Conservation (phyloP, 2,329 filamentous ascomycete genomes). For the Zelopaecilomyces penicillatus region DNA sequence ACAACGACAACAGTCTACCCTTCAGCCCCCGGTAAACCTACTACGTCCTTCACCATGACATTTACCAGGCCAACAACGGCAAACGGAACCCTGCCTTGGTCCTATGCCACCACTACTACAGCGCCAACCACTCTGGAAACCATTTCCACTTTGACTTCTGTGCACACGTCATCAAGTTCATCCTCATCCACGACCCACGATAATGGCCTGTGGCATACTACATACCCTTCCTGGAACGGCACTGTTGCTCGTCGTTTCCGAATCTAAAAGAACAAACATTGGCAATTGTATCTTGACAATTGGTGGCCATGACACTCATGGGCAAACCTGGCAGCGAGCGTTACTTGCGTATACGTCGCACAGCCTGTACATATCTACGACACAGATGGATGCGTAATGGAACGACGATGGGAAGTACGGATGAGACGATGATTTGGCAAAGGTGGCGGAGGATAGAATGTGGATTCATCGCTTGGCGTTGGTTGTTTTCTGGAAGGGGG, state of each 20-base stretch:
- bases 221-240: constrained; percentile 36
- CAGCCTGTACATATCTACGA: constrained; percentile 2
- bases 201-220: constrained; percentile 38
- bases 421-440: too few relatives aligned
- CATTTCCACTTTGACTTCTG: constrained; percentile 3
- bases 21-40: not conserved
- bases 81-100: not conserved
- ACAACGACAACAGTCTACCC: not conserved
- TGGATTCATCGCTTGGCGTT: not conserved
- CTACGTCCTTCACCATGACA: not conserved
- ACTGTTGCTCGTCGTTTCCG: constrained; percentile 16
- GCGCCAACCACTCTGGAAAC: constrained; percentile 2
- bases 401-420: too few relatives aligned
- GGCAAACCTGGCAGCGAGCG: not conserved
- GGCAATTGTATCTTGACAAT: not conserved
- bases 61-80: not conserved
- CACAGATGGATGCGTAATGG: not conserved
- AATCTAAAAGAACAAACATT: not conserved
- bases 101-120: not conserved
- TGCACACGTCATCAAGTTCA: constrained; percentile 3
- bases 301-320: constrained; percentile 1
- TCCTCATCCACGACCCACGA: constrained; percentile 26
- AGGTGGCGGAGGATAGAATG: not conserved
- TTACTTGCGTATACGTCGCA: constrained; percentile 7
- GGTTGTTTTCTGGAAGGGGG: not conserved